phyloP scores from a whole-genome alignment of 768 basidiomycete species.

The Hericium erinaceus region DNA sequence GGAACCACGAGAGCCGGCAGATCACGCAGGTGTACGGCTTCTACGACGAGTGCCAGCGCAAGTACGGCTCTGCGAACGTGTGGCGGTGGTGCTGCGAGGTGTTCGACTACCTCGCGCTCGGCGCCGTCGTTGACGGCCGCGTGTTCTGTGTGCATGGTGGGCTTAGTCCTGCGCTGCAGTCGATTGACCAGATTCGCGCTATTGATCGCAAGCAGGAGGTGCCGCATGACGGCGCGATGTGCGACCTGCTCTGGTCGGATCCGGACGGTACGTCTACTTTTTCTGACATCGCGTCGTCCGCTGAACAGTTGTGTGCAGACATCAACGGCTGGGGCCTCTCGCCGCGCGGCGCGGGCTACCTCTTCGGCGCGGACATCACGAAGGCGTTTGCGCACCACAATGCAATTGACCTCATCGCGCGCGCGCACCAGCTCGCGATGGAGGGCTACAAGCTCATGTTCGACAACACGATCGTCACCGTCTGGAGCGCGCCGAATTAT shows the following conservation, averaged over 20 bases:
- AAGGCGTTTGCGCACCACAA: conserved; percentile 87
- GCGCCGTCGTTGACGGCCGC: conserved; percentile 92
- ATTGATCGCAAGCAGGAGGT: conserved; percentile 97
- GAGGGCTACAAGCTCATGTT: conserved; percentile 98
- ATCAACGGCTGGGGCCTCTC: conserved; percentile 94
- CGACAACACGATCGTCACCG: conserved; percentile 88
- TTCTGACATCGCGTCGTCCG: too few species aligned
- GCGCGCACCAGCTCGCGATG: conserved; percentile 97
- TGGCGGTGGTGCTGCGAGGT: conserved; percentile 99
- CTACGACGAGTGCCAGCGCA: conserved; percentile 94
- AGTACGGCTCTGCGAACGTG: conserved; percentile 89
- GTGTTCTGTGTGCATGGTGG: conserved; percentile 98
- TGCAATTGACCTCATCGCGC: conserved; percentile 87
- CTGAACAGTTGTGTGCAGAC: too few species aligned
- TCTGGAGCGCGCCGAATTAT: conserved; percentile 98
- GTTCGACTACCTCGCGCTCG: conserved; percentile 92
- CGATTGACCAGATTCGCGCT: conserved; percentile 90
- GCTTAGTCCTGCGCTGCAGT: conserved; percentile 78
- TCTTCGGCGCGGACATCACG: conserved; percentile 90
- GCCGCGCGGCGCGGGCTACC: conserved; percentile 93
- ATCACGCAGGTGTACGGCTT: conserved; percentile 96
- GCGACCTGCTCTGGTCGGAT: conserved; percentile 98
- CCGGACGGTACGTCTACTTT: too few species aligned
- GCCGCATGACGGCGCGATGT: conserved; percentile 98
- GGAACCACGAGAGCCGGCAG: conserved; percentile 96